These are phyloP conservation scores for Rhizopogon vesiculosus DNA, from an alignment of 768 basidiomycete species.

Conservation along the genomic window DNA sequence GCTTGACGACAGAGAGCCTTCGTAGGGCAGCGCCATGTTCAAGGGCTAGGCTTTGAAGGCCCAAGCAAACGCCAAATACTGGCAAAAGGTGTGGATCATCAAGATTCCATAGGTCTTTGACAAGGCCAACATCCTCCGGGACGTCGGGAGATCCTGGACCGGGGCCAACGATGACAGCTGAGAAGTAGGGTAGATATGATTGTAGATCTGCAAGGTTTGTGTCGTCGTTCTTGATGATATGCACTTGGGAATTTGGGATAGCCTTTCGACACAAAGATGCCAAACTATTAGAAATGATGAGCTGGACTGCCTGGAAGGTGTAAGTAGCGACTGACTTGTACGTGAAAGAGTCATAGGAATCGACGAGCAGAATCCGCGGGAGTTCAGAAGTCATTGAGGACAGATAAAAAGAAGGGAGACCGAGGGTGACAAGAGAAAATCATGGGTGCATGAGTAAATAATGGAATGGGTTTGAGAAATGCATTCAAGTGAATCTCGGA, in stretches of 20 bases:
- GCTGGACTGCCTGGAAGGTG: background rate
- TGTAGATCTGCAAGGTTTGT: conserved; percentile 45
- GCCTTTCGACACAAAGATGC: conserved; percentile 64
- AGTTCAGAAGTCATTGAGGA: conserved; percentile 19
- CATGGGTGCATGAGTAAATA: too few relatives aligned
- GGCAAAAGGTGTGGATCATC: conserved; percentile 49
- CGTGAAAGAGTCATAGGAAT: conserved; percentile 89
- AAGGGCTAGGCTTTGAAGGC: conserved; percentile 69
- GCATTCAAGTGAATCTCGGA: background rate
- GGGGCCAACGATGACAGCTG: conserved; percentile 70
- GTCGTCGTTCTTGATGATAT: conserved; percentile 73
- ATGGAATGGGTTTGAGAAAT: too few relatives aligned
- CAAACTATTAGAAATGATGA: conserved; percentile 40
- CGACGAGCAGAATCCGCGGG: conserved; percentile 64
- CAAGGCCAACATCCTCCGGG: conserved; percentile 58
- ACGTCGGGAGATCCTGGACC: conserved; percentile 76
- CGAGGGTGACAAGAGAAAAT: too few relatives aligned
- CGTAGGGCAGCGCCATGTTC: conserved; percentile 60
- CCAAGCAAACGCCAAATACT: conserved; percentile 81
- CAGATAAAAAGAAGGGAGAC: background rate
- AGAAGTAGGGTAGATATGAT: conserved; percentile 54
- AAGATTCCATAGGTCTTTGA: conserved; percentile 68
- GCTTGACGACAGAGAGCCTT: conserved; percentile 66
- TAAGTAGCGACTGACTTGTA: conserved; percentile 57
- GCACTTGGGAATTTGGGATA: conserved; percentile 55